These are phyloP conservation scores for Pseudocercospora pini-densiflorae DNA, from an alignment of 2,329 filamentous ascomycete species.

Conservation along the genomic window DNA sequence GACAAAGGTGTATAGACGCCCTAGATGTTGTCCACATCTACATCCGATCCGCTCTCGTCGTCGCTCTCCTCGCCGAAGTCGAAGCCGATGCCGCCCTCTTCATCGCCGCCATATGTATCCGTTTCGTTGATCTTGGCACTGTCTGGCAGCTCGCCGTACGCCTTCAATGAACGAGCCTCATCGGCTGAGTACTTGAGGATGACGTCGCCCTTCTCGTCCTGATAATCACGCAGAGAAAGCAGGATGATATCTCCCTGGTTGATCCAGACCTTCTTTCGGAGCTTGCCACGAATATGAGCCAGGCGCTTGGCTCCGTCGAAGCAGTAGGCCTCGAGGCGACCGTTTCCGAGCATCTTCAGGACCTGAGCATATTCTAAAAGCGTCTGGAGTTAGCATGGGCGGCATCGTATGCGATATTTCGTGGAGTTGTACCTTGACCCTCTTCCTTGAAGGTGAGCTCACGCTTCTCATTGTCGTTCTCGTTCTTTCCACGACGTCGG, in stretches of 20 bases:
- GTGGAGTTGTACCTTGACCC: conserved; percentile 69
- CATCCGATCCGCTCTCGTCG: conserved; percentile 61
- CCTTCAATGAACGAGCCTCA: conserved; percentile 92
- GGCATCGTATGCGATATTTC: conserved; percentile 3
- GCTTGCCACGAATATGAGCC: conserved; percentile 89
- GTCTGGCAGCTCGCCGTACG: conserved; percentile 96
- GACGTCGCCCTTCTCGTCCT: conserved; percentile 91
- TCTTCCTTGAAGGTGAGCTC: conserved; percentile 99
- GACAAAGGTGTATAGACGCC: conserved; percentile 1
- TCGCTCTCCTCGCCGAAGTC: conserved; percentile 93
- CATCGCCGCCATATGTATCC: conserved; percentile 88
- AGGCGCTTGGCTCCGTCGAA: conserved; percentile 92
- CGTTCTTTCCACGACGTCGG: conserved; percentile 84
- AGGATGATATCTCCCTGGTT: conserved; percentile 97
- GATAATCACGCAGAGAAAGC: conserved; percentile 86
- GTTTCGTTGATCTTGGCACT: conserved; percentile 99
- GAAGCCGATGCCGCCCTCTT: conserved; percentile 95
- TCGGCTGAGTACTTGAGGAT: conserved; percentile 96
- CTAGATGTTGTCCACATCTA: conserved; percentile 91
- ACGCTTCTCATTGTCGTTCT: conserved; percentile 97
- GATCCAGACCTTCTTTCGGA: conserved; percentile 99
- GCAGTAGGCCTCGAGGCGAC: conserved; percentile 88
- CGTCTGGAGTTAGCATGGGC: background rate
- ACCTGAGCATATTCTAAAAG: conserved; percentile 76
- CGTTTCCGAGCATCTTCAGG: conserved; percentile 95